Conservation (phyloP, 2,329 filamentous ascomycete species). For the Exophiala calicioides region DNA sequence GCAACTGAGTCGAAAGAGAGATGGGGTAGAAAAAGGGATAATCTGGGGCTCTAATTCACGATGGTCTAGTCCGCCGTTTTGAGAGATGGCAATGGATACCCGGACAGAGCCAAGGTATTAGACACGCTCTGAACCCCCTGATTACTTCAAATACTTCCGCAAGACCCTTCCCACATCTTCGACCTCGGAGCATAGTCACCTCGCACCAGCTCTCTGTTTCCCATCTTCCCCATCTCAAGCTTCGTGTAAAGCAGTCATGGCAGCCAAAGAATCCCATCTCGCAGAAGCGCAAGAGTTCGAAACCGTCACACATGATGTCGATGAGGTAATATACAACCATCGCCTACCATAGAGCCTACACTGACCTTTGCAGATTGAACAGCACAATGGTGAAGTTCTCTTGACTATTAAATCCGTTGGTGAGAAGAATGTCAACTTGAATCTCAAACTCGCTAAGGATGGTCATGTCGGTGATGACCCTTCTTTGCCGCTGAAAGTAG, state of each 20-base stretch:
- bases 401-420: neutral
- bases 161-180: neutral
- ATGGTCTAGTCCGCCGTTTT: too few species aligned
- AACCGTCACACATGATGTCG: neutral
- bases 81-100: too few species aligned
- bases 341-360: neutral
- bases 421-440: neutral
- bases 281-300: neutral
- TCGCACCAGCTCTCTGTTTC: too few species aligned
- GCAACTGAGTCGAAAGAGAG: too few species aligned
- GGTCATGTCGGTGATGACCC: constrained; percentile 1
- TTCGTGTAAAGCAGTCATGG: neutral
- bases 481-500: neutral
- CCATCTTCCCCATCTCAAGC: too few species aligned
- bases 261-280: neutral
- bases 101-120: too few species aligned
- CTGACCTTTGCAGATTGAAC: constrained; percentile 5
- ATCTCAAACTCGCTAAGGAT: constrained; percentile 14
- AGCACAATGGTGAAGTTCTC: constrained; percentile 5
- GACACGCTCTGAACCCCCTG: neutral
- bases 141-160: too few species aligned
- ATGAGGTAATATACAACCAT: neutral
- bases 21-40: too few species aligned
- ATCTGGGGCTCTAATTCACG: too few species aligned
- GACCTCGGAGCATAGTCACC: neutral